phyloP scores from a whole-genome alignment of 371 early-diverging fungal species.

The Capniomyces stellatus region DNA sequence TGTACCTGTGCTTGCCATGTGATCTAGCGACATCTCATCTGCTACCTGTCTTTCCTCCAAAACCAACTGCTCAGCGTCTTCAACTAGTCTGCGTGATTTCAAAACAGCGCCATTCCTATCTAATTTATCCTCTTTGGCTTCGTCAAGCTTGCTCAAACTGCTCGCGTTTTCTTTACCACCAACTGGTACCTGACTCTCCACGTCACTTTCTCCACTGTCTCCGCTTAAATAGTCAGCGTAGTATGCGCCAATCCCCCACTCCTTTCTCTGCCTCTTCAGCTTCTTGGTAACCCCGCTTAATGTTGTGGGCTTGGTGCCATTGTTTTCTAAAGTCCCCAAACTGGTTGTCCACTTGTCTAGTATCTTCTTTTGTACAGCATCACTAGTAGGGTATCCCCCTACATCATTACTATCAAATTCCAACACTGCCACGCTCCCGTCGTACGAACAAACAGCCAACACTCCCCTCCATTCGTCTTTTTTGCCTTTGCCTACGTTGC shows the following conservation, averaged over 20 bases:
- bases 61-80: conserved; percentile 13
- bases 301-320: neutral
- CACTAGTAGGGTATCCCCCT: conserved; percentile 32
- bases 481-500: neutral
- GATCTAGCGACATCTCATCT: neutral
- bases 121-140: no score
- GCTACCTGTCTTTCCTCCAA: conserved; percentile 8
- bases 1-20: no score
- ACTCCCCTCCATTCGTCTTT: conserved; percentile 57
- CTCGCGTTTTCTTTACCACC: neutral
- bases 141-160: neutral
- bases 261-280: neutral
- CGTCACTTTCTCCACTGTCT: conserved; percentile 1
- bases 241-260: neutral
- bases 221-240: neutral
- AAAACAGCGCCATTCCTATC: neutral
- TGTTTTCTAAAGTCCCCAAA: conserved; percentile 19
- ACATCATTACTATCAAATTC: conserved; percentile 46
- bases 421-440: conserved; percentile 71
- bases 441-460: conserved; percentile 77
- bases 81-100: conserved; percentile 10
- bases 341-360: conserved; percentile 51
- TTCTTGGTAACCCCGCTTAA: no score
- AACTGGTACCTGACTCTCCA: neutral
- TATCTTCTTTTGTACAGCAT: conserved; percentile 39